These are phyloP conservation scores for Gryganskiella cystojenkinii DNA, from an alignment of 192 early-diverging fungal genomes.

Conservation along the genomic window DNA sequence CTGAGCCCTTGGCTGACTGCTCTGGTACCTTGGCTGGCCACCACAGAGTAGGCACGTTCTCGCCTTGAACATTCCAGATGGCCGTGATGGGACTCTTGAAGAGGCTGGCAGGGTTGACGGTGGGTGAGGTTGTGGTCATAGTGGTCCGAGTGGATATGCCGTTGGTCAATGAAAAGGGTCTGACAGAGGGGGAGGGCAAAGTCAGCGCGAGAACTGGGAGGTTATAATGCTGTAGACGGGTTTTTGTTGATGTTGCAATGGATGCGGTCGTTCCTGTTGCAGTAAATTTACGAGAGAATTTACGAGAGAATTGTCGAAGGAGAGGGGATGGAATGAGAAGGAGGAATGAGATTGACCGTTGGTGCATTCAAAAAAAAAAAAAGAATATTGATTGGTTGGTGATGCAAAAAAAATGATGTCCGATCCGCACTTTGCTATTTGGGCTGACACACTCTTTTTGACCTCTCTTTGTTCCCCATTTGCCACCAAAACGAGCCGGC, in stretches of 20 bases:
- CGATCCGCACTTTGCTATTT: not conserved
- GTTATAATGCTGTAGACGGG: too few relatives aligned
- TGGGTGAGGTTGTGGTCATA: constrained; percentile 12
- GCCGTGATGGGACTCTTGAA: constrained; percentile 44
- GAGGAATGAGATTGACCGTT: too few relatives aligned
- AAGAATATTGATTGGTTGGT: not conserved
- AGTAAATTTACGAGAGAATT: too few relatives aligned
- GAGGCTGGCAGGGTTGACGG: constrained; percentile 30
- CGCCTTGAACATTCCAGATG: constrained; percentile 48
- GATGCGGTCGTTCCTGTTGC: too few relatives aligned
- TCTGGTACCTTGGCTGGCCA: constrained; percentile 27
- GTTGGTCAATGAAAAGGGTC: not conserved
- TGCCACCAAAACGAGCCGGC: not conserved
- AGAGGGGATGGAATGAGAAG: too few relatives aligned
- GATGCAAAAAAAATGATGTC: not conserved
- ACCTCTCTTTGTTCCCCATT: too few relatives aligned
- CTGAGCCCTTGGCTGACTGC: not conserved
- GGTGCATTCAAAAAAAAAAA: too few relatives aligned
- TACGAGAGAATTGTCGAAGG: too few relatives aligned
- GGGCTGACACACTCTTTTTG: not conserved
- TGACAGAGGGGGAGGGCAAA: too few relatives aligned
- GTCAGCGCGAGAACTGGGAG: too few relatives aligned
- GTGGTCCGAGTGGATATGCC: not conserved
- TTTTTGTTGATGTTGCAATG: too few relatives aligned
- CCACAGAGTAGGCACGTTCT: constrained; percentile 47